These are phyloP conservation scores for Exophiala sp. DNA, from an alignment of 2,329 filamentous ascomycete genomes.

Conservation along the genomic window DNA sequence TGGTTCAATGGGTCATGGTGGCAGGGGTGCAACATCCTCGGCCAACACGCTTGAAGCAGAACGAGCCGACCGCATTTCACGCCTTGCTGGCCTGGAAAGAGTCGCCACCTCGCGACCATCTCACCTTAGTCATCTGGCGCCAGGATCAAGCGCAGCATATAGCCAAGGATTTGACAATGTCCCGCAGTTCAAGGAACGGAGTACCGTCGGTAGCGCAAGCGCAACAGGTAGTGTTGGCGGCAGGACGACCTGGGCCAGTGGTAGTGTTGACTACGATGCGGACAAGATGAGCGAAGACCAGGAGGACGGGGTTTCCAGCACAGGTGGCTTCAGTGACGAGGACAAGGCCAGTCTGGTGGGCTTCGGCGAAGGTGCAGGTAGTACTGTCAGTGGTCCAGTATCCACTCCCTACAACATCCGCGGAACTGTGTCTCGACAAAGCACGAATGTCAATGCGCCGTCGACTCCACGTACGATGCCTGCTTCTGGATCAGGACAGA, in stretches of 20 bases:
- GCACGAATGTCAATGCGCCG: conserved; percentile 37
- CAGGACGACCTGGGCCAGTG: conserved; percentile 63
- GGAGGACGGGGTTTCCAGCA: conserved; percentile 58
- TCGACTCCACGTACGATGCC: conserved; percentile 27
- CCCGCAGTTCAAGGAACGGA: conserved; percentile 70
- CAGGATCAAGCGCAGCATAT: conserved; percentile 24
- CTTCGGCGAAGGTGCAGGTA: conserved; percentile 87
- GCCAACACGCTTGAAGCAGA: conserved; percentile 81
- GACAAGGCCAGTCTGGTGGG: conserved; percentile 79
- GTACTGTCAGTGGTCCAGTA: conserved; percentile 74
- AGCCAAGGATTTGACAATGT: conserved; percentile 66
- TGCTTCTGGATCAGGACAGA: conserved; percentile 28
- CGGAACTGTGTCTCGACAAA: conserved; percentile 32
- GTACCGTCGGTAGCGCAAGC: conserved; percentile 86
- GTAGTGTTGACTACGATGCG: conserved; percentile 56
- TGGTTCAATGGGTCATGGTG: conserved; percentile 75
- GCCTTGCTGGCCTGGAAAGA: conserved; percentile 84
- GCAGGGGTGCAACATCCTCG: conserved; percentile 55
- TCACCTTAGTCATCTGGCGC: conserved; percentile 37
- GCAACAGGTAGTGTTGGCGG: conserved; percentile 76
- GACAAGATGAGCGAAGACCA: conserved; percentile 62
- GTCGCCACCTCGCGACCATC: conserved; percentile 69
- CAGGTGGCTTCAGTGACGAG: conserved; percentile 82
- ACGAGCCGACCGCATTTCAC: conserved; percentile 90
- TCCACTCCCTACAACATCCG: conserved; percentile 55